Base-by-base conservation (phyloP, 148 eudicot genomes). In the Rhododendron ferrugineum region DNA sequence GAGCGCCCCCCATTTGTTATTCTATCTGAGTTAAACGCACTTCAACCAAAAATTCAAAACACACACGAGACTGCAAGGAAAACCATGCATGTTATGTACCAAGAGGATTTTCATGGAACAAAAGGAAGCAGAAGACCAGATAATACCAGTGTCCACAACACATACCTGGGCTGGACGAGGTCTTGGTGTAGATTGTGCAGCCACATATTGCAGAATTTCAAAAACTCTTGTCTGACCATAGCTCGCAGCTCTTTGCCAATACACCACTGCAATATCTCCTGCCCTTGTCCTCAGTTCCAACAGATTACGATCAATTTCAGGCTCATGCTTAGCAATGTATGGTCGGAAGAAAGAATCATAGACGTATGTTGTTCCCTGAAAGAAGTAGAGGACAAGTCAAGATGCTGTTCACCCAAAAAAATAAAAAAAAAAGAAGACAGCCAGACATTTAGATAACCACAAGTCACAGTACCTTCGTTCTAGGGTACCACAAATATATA, bases 281-380 rank as follows among this genome's bases (percentile, higher is more conserved):
- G 99, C 99, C 90, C 95, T 94, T 46, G 91, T 94, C 90, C 89
- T 94, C 85, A 97, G 86, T 89, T 97, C 99, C 85, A 91, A 78
- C 91, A 97, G 90, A 85, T 88, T 94, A 46, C 96, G 96, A 89
- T 97, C 99, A 52, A 97, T 97, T 84, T 97, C 98, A 23, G 93
- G 84, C 88, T 97, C 99, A 84, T 97, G 99, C 91, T 92, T 94
- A 82, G 95, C 87, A 52, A 97, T 87, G 80, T 92, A 93, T 49
- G 99, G 98, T 88, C 82, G 92, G 80, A 97, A 95, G 90, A 97
- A 97, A 81, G 98, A 91, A 88, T 94, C 95, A 84, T 97, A 95
- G 46, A 97, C 96, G 84, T 91, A 97, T 86, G 92, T 80, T 78
- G 99, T 93, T 88, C 99, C 99, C 99, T 97, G 90, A 81, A 84